Evolutionary conservation across 306 rosid species (phyloP), one percentile per base, ranked within the genome.

Genomic region (Morella rubra): DNA sequence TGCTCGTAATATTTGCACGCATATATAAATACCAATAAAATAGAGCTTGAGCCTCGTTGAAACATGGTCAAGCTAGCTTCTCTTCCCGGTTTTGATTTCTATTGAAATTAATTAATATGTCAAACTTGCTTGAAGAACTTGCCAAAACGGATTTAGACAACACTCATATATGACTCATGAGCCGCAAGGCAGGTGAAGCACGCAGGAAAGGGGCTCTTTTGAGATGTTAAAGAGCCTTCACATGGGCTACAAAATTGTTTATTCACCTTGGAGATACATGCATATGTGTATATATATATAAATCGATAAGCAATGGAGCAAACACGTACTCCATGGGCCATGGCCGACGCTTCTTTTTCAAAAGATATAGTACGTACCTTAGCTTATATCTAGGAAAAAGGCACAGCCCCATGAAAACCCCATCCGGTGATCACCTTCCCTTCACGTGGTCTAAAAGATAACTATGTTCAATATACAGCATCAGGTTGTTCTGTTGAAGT

Each of bases 401-500:
- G 19, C 41, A 66, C 27, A 52, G 42, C 66, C 54, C 44, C 72
- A 66, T 65, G 53, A 20, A 24, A 1, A 19, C 46, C 45, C 55
- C 27, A 18, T 40, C 24, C 6, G 32, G 45, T 46, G 53, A 9
- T 12, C 53, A 20, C 67, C 55, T 66, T 13, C 24, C 54, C 16
- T 67, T 76, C 80, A 76, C 68, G 46, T 76, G 79, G 52, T 15
- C 52, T 50, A 65, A 41, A 64, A 52, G 22, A 20, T 76, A 11
- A 53, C 3, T 52, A 50, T 67, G 56, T 27, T 76, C 24, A 51
- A 22, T 53, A 2, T 50, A 50, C 4, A 41, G 79, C 66, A 41
- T 52, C 52, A 22, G 67, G 51, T 64, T 75, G 3, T 32, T 2
- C 44, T 37, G n/a, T 9, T 50, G 37, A 62, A 64, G 78, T 19